Evolutionary conservation across 129 eudicot genomes (phyloP).

Genomic region (Centrapalus pauciflorus): DNA sequence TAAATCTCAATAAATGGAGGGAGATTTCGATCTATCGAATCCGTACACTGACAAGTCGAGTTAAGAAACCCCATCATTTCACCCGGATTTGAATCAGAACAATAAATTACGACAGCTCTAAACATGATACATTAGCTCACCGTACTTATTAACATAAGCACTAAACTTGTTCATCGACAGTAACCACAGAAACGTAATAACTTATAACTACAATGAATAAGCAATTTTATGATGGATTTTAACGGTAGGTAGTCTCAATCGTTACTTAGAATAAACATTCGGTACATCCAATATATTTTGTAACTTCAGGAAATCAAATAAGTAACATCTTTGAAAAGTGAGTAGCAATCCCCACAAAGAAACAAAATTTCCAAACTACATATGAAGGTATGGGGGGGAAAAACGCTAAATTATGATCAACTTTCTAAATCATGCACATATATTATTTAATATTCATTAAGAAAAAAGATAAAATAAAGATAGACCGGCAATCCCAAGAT

Average conservation of each 20-base stretch:
- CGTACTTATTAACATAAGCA: background rate
- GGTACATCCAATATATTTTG: background rate
- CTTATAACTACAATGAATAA: background rate
- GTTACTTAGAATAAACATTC: background rate
- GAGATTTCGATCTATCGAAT: background rate
- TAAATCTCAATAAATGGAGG: background rate
- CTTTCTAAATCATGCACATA: background rate
- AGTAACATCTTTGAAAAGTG: background rate
- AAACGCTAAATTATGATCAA: conserved; percentile 1
- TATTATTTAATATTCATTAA: conserved; percentile 18
- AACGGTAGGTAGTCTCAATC: background rate
- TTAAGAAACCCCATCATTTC: background rate
- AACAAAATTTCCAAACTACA: background rate
- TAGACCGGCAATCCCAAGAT: conserved; percentile 17
- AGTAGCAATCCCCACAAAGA: background rate
- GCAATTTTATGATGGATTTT: background rate
- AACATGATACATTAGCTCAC: background rate
- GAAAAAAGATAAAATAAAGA: background rate
- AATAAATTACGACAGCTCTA: background rate
- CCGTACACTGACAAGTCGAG: background rate
- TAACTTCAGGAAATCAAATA: background rate
- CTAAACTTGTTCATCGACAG: no score
- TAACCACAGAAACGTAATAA: background rate
- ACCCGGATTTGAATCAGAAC: background rate
- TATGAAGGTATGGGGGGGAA: no score